Percentiles rank a stretch among this genome's conserved stretches.
Conservation (phyloP, 345 rosid genomes). For the Eucalyptus brandiana region DNA sequence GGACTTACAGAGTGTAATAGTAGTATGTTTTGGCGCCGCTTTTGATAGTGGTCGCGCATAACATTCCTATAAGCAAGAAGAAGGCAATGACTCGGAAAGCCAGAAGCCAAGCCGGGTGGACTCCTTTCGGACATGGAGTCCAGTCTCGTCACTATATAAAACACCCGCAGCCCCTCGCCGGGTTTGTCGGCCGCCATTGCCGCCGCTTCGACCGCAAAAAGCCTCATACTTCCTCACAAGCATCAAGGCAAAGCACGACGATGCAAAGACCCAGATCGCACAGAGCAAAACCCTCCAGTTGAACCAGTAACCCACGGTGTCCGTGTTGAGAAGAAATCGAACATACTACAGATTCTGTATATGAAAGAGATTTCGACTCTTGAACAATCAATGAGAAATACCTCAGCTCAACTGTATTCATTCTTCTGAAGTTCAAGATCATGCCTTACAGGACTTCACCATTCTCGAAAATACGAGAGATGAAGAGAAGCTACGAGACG, state of each 20-base stretch:
- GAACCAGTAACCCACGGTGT: conserved; percentile 62
- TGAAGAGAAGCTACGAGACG: too few species aligned
- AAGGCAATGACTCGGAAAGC: conserved; percentile 63
- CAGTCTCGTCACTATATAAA: conserved; percentile 73
- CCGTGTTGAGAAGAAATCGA: too few species aligned
- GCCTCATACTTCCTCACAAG: conserved; percentile 65
- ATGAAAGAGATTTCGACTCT: too few species aligned
- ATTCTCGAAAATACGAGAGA: too few species aligned
- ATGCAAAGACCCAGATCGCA: conserved; percentile 35
- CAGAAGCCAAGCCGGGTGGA: conserved; percentile 95
- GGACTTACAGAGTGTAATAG: conserved; percentile 89
- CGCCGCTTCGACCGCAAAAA: neutral
- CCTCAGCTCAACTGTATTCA: too few species aligned
- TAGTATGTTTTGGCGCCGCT: conserved; percentile 71
- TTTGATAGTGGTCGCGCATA: conserved; percentile 20
- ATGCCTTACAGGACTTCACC: too few species aligned
- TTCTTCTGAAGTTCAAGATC: too few species aligned
- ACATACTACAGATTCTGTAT: too few species aligned
- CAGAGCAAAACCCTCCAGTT: conserved; percentile 91
- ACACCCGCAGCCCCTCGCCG: conserved; percentile 28
- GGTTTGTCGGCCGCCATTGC: conserved; percentile 1
- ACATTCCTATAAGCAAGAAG: conserved; percentile 44
- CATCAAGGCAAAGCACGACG: conserved; percentile 18
- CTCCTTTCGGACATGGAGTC: conserved; percentile 67
- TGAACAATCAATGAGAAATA: too few species aligned